Evolutionary conservation across 176 grass and related monocot species (phyloP), one percentile per base, ranked within the genome.

Genomic region (Oryza longistaminata): DNA sequence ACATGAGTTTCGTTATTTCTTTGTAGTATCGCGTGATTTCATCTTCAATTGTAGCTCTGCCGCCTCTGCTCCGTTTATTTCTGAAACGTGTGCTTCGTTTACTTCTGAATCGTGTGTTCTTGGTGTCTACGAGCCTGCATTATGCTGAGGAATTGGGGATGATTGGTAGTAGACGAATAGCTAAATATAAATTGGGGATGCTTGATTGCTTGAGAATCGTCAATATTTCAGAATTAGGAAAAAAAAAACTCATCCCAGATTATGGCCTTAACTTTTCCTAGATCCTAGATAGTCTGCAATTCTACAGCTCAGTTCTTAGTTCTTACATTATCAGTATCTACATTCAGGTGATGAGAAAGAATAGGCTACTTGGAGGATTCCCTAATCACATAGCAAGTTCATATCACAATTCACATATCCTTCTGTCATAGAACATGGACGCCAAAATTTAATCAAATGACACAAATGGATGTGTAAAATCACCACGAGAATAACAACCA

Each of bases 1-100:
- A 78, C 83, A 66, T 58, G 84, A 83, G 79, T 78, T 82, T 50
- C 2, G 25, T 79, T 74, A 35, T 77, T 72, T 83, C 25, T 6
- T 69, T 49, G 25, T 76, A 82, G 13, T 43, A 1, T 68, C 29
- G 45, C 7, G 3, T 7, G n/a, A 68, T 75, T 80, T 83, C 65
- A 12, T 60, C 35, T 61, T 46, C 35, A 73, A 67, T 48, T 16
- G 2, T 49, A 75, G 62, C 66, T 73, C 42, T 68, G 26, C 60
- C 29, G 29, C 29, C 29, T 31, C 44, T 50, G 3, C 68, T 43
- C 21, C 10, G 5, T 74, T 82, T 17, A 25, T 70, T 43, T 84
- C 4, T 25, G 74, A 75, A 42, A 61, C 25, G 3, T 31, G 22
- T 50, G 2, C 74, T 42, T 26, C 13, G 5, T 69, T 81, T n/a